These are phyloP conservation scores for Spathaspora passalidarum DNA, from an alignment of 805 yeast genomes.

Conservation along the genomic window DNA sequence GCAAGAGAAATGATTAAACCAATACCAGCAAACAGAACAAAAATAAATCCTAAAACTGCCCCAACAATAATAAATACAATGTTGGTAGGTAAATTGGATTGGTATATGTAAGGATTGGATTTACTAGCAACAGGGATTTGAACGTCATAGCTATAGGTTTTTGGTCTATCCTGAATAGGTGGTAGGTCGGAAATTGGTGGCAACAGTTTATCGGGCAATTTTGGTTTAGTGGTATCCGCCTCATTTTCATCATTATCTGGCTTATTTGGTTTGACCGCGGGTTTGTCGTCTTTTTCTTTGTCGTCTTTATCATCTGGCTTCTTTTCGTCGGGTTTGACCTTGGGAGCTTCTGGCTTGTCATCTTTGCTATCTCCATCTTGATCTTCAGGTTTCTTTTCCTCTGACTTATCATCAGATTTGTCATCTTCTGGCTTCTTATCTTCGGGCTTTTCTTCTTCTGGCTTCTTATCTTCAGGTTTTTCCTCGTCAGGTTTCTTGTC, in stretches of 20 bases:
- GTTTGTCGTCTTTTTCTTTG: neutral
- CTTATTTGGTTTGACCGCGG: neutral
- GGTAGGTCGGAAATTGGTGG: neutral
- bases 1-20: slow-evolving; percentile 21
- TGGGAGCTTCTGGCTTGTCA: neutral
- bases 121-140: slow-evolving; percentile 9
- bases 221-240: neutral
- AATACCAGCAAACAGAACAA: slow-evolving; percentile 17
- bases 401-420: neutral
- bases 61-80: slow-evolving; percentile 46
- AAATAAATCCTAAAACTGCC: slow-evolving; percentile 21
- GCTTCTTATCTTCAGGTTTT: neutral
- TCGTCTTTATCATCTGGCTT: neutral
- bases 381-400: neutral
- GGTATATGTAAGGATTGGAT: slow-evolving; percentile 30
- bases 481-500: neutral
- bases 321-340: neutral
- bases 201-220: neutral
- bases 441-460: neutral
- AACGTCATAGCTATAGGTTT: slow-evolving; percentile 5
- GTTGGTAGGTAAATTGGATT: slow-evolving; percentile 25
- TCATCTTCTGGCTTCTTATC: neutral
- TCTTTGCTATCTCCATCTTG: neutral
- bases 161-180: neutral
- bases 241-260: neutral